Conservation (phyloP, 805 yeast genomes). For the Metschnikowia borealis region DNA sequence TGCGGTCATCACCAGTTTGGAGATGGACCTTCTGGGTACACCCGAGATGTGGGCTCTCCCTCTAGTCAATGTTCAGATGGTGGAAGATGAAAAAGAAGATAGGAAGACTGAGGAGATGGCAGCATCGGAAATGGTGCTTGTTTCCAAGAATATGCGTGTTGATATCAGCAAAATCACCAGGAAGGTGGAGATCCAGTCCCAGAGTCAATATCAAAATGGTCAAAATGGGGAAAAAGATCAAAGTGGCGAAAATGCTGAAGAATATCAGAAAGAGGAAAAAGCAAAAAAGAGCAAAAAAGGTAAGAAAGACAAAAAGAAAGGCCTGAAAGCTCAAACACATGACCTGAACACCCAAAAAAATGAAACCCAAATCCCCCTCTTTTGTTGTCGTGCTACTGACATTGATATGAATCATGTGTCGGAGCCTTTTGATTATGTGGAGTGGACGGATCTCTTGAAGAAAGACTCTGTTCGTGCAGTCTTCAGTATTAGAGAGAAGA, state of each 20-base stretch:
- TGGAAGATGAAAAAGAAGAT: neutral
- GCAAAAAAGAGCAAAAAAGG: too few species aligned
- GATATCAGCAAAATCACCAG: constrained; percentile 40
- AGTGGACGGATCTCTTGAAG: constrained; percentile 20
- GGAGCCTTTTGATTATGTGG: constrained; percentile 38
- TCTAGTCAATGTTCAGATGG: neutral
- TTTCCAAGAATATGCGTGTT: constrained; percentile 47
- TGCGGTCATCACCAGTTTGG: neutral
- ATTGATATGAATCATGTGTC: constrained; percentile 31
- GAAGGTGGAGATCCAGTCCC: constrained; percentile 43
- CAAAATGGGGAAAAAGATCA: too few species aligned
- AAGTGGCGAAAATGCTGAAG: too few species aligned
- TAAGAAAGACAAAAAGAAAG: too few species aligned
- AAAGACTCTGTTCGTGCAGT: constrained; percentile 10
- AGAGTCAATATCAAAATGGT: constrained; percentile 22
- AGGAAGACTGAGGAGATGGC: neutral
- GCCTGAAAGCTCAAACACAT: too few species aligned
- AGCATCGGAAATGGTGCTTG: constrained; percentile 46
- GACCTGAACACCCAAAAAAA: too few species aligned
- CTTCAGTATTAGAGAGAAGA: constrained; percentile 10
- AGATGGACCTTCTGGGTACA: constrained; percentile 2
- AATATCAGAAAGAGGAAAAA: too few species aligned
- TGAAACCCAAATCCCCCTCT: too few species aligned
- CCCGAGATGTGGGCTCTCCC: constrained; percentile 3
- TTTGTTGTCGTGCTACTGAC: constrained; percentile 44